phyloP scores from a whole-genome alignment of 2,329 filamentous ascomycete species.

The Tolypocladium capitatum region DNA sequence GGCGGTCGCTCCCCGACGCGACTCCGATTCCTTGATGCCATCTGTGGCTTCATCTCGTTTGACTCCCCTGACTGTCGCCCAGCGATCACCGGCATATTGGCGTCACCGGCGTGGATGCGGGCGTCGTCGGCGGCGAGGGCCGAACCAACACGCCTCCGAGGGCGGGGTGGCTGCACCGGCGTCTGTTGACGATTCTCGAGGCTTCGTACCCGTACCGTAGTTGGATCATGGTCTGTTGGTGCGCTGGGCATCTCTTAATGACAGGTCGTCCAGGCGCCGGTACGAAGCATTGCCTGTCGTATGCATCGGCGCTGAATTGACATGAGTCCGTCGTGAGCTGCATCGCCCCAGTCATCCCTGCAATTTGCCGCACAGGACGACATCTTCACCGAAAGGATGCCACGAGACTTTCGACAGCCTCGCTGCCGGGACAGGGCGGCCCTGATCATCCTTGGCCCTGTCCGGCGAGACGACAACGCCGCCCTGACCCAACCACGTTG shows the following conservation, averaged over 20 bases:
- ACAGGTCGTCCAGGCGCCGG: background rate
- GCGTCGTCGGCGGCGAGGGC: background rate
- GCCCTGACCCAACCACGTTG: constrained; percentile 75
- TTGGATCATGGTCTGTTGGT: too few relatives aligned
- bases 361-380: constrained; percentile 64
- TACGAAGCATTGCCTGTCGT: too few relatives aligned
- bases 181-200: too few relatives aligned
- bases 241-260: background rate
- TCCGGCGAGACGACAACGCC: constrained; percentile 69
- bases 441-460: constrained; percentile 34
- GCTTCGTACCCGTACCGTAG: too few relatives aligned
- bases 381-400: constrained; percentile 69
- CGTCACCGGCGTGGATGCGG: background rate
- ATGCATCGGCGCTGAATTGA: too few relatives aligned
- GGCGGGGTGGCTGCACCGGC: too few relatives aligned
- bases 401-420: constrained; percentile 56
- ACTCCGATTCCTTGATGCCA: background rate
- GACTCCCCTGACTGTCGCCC: too few relatives aligned
- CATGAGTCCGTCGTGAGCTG: background rate
- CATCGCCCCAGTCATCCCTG: constrained; percentile 1
- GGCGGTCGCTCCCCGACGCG: background rate
- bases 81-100: too few relatives aligned
- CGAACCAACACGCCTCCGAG: background rate
- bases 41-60: background rate
- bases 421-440: constrained; percentile 44